Conservation (phyloP, 495 filamentous ascomycete species). For the Xylaria telfairii region DNA sequence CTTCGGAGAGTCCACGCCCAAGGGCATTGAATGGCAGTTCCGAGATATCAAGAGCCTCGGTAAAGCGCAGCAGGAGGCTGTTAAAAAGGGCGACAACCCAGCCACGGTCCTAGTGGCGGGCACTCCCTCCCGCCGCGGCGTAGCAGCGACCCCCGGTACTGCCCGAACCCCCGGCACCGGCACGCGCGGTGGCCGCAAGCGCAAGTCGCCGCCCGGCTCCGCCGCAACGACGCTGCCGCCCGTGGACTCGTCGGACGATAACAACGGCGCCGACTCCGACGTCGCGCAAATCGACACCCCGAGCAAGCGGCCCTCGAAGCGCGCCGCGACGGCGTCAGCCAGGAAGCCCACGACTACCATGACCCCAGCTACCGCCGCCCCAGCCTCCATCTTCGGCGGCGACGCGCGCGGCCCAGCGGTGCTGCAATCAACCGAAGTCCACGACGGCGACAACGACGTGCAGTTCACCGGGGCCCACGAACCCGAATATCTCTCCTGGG, state of each 20-base stretch:
- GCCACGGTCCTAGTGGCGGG: constrained; percentile 20
- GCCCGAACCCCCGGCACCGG: constrained; percentile 8
- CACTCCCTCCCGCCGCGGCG: constrained; percentile 14
- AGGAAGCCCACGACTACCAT: not conserved
- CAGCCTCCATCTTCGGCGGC: constrained; percentile 30
- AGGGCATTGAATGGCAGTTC: constrained; percentile 56
- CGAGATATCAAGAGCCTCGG: constrained; percentile 50
- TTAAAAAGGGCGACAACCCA: constrained; percentile 37
- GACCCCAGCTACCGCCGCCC: not conserved
- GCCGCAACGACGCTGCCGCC: not conserved
- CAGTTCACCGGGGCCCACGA: not conserved
- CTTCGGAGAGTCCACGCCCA: constrained; percentile 50
- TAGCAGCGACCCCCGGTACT: constrained; percentile 25
- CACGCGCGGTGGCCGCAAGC: constrained; percentile 22
- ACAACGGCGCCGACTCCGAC: constrained; percentile 32
- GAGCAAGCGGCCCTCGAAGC: constrained; percentile 26
- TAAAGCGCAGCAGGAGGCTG: constrained; percentile 44
- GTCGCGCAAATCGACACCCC: constrained; percentile 23
- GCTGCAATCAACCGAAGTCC: not conserved
- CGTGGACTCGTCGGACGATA: constrained; percentile 33
- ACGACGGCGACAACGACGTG: not conserved
- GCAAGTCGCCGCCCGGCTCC: constrained; percentile 21
- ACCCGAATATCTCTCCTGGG: not conserved
- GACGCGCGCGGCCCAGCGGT: not conserved
- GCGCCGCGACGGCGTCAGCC: not conserved